Percentiles rank a stretch among this genome's conserved stretches.
Evolutionary conservation across 352 stramenopile genomes (phyloP).

Genomic region (Globisporangium okanoganense): DNA sequence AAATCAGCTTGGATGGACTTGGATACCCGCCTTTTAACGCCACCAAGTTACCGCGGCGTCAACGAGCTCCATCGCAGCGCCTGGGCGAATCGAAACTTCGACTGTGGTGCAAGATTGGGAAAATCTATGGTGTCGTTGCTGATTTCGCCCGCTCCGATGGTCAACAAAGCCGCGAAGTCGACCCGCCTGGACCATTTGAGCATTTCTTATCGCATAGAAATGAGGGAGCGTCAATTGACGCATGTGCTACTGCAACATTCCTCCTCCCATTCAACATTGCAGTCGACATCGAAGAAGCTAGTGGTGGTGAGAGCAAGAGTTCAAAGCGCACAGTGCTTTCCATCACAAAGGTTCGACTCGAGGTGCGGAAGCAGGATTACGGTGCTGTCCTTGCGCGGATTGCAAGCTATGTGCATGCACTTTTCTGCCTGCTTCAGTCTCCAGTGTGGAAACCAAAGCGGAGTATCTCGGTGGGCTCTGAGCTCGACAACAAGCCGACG

Average conservation of each 20-base stretch:
- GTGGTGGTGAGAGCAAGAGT: conserved; percentile 3
- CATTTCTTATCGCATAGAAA: conserved; percentile 19
- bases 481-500: background rate
- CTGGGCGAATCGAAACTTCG: conserved; percentile 37
- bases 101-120: conserved; percentile 40
- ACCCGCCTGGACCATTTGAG: conserved; percentile 29
- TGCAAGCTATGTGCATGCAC: background rate
- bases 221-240: conserved; percentile 12
- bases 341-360: conserved; percentile 29
- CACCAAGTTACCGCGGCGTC: conserved; percentile 49
- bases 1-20: conserved; percentile 66
- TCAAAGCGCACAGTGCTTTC: conserved; percentile 22
- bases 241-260: conserved; percentile 29
- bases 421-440: conserved; percentile 3
- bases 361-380: conserved; percentile 24
- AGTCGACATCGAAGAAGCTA: conserved; percentile 30
- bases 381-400: conserved; percentile 17
- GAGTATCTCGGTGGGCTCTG: background rate
- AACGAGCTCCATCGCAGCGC: conserved; percentile 38
- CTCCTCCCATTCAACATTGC: conserved; percentile 48
- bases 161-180: background rate
- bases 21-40: conserved; percentile 77
- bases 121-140: conserved; percentile 40
- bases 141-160: conserved; percentile 16
- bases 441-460: background rate